Evolutionary conservation across 2,329 filamentous ascomycete genomes (phyloP).

Genomic region (Fusarium sp.): DNA sequence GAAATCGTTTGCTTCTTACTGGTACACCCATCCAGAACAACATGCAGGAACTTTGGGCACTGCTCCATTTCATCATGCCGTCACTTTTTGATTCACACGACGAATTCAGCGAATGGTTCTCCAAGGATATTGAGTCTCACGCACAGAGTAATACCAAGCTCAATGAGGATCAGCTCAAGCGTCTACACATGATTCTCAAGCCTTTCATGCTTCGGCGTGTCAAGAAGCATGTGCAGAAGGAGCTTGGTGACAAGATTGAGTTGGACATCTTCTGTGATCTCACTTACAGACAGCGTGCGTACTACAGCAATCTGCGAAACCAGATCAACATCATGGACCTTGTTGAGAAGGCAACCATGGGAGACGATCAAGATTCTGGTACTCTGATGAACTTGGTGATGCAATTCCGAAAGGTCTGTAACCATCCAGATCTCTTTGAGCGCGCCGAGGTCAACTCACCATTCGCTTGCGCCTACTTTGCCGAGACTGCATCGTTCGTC

Average conservation of each 20-base stretch:
- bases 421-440: conserved; percentile 97
- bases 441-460: conserved; percentile 91
- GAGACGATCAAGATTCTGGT: conserved; percentile 93
- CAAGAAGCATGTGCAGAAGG: conserved; percentile 99
- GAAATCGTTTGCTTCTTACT: conserved; percentile 91
- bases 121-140: conserved; percentile 96
- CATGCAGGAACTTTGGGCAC: conserved; percentile 98
- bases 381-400: conserved; percentile 99
- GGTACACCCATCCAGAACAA: conserved; percentile 99
- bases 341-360: conserved; percentile 94
- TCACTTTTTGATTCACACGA: conserved; percentile 95
- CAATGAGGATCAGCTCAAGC: conserved; percentile 96
- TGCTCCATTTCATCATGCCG: conserved; percentile 99
- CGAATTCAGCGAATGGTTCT: conserved; percentile 94
- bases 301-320: conserved; percentile 92
- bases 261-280: conserved; percentile 95
- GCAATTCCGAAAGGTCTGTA: conserved; percentile 99
- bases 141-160: conserved; percentile 99
- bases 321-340: conserved; percentile 99
- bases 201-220: conserved; percentile 99
- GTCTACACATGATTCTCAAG: conserved; percentile 98
- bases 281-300: conserved; percentile 93
- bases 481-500: conserved; percentile 94
- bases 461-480: conserved; percentile 85
- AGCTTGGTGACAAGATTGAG: conserved; percentile 98